phyloP scores from a whole-genome alignment of 1,284 basidiomycete species.

The Cronartium quercuum region DNA sequence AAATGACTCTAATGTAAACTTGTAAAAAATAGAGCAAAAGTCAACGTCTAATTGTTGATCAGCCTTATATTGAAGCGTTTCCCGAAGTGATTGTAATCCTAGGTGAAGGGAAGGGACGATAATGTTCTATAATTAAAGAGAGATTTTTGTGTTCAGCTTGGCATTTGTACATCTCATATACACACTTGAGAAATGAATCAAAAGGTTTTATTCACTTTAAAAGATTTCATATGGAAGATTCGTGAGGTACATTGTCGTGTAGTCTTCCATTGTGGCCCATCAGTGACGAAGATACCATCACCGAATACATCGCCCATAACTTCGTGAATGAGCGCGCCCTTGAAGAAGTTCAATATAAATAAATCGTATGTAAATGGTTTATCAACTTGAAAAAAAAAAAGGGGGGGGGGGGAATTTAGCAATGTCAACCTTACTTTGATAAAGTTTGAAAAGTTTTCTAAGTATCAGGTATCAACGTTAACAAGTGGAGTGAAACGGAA shows the following conservation, averaged over 20 bases:
- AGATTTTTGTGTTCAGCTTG: background rate
- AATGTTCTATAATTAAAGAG: background rate
- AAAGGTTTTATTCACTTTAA: background rate
- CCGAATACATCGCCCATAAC: constrained; percentile 29
- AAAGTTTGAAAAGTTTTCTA: constrained; percentile 29
- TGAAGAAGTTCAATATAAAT: background rate
- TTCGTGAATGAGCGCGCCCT: background rate
- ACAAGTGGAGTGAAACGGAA: too few species aligned
- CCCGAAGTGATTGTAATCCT: background rate
- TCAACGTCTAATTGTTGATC: background rate
- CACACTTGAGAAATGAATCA: background rate
- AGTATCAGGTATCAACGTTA: too few species aligned
- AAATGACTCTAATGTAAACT: background rate
- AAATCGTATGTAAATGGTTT: background rate
- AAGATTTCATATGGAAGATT: constrained; percentile 14
- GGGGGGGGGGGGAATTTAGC: too few species aligned
- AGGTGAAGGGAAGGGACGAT: background rate
- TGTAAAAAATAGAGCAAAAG: background rate
- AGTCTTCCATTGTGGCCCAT: constrained; percentile 21
- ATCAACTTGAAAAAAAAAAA: background rate
- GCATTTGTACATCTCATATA: background rate
- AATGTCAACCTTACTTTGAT: constrained; percentile 7
- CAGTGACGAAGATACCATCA: constrained; percentile 17
- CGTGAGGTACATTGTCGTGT: constrained; percentile 2
- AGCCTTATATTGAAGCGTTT: background rate